Base-by-base conservation (phyloP, 495 filamentous ascomycete species). In the Penicillium cinerascens region DNA sequence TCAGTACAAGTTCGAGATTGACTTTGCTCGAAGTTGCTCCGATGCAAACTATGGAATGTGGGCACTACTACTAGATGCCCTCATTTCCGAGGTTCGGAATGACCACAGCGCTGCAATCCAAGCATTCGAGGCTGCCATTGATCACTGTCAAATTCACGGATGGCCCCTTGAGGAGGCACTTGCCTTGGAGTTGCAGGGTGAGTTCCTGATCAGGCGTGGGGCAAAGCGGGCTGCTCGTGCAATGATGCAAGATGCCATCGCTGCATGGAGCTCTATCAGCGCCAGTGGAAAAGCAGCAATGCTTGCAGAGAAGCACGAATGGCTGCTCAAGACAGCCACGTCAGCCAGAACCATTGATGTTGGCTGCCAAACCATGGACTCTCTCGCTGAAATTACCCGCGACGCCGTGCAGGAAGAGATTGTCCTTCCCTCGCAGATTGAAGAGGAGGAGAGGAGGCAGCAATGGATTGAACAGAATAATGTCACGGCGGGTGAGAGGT, bases 141-240 rank as follows among this genome's bases (percentile, higher is more conserved):
- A 95, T 59, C 89, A 95, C 67, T 85, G 86, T 38, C 80, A 91
- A 52, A 76, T 91, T 38, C 80, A 95, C 65, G 82, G 81, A 47
- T 90, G 89, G 65, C 68, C 82, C 10, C 78, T 95, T 38, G 91
- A 95, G 56, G 87, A 95, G 61, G 91, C 87, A 0, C 78, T 92
- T 18, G 80, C 85, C 6, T 85, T 87, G 59, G 91, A 95, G 69
- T 65, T 95, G 35, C 75, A 79, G 46, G 78, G 82, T 1, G 88
- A 87, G 25, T 91, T 86, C 54, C 82, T 91, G 50, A 74, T 89
- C 40, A 77, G 91, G 36, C 79, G 82, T 53, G 82, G 82, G 6
- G 85, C 87, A 4, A 84, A 85, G 43, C 68, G 91, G 52, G 86
- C 89, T 35, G 91, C 89, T 33, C 82, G 87, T 42, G 78, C 82